A percentile compares a stretch with the other conserved stretches of the same genome.
phyloP scores from a whole-genome alignment of 495 filamentous ascomycete species.

The Penicillium nucicola region DNA sequence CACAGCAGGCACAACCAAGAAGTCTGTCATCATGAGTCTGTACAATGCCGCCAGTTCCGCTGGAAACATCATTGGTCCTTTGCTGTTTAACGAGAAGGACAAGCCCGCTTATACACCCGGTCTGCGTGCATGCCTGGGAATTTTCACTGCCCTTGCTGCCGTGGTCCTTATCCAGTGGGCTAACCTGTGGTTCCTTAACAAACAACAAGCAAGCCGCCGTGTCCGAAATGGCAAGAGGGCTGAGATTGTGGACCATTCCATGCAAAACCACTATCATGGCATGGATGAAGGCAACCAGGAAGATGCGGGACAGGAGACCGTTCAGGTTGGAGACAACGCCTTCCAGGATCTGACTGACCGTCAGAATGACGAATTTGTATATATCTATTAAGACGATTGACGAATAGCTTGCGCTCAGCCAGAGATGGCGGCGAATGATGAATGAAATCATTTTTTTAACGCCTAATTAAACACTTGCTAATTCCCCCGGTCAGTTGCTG shows the following conservation, averaged over 20 bases:
- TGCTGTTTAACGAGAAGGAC: slow-evolving; percentile 41
- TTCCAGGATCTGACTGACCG: slow-evolving; percentile 59
- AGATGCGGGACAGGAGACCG: slow-evolving; percentile 14
- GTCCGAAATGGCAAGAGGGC: slow-evolving; percentile 57
- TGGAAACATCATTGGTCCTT: slow-evolving; percentile 47
- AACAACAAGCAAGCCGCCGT: slow-evolving; percentile 46
- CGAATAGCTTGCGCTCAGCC: background rate
- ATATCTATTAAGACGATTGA: slow-evolving; percentile 48
- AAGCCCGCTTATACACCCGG: slow-evolving; percentile 53
- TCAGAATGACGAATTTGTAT: slow-evolving; percentile 66
- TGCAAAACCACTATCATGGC: slow-evolving; percentile 39
- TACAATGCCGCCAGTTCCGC: slow-evolving; percentile 43
- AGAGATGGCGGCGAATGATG: too few species aligned
- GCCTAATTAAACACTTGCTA: too few species aligned
- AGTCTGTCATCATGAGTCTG: slow-evolving; percentile 50
- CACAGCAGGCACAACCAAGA: slow-evolving; percentile 50
- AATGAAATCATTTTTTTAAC: too few species aligned
- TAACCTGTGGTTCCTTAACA: slow-evolving; percentile 53
- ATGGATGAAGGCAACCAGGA: slow-evolving; percentile 17
- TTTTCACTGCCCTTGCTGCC: slow-evolving; percentile 51
- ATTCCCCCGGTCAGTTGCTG: too few species aligned
- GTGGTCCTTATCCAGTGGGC: slow-evolving; percentile 49
- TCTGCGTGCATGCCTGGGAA: slow-evolving; percentile 50
- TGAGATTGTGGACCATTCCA: slow-evolving; percentile 53
- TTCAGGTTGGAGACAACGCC: slow-evolving; percentile 35